A percentile compares a stretch with the other conserved stretches of the same genome.
These are phyloP conservation scores for Mallotus japonicus DNA, from an alignment of 441 rosid genomes.

Conservation along the genomic window DNA sequence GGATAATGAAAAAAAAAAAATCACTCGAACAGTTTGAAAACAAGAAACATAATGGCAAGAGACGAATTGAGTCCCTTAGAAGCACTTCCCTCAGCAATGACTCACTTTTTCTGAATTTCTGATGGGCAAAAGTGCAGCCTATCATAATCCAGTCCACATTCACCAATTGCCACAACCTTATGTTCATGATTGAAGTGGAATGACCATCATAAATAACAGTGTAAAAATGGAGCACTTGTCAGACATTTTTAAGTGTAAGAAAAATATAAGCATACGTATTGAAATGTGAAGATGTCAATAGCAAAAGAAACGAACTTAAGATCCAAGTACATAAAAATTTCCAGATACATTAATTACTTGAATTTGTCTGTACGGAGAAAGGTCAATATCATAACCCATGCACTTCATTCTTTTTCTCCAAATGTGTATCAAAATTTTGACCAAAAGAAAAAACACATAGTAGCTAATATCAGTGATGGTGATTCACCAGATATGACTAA, in stretches of 20 bases:
- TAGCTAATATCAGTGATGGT: background rate
- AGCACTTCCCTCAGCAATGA: constrained; percentile 24
- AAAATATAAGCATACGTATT: background rate
- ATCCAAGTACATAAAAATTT: background rate
- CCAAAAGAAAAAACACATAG: background rate
- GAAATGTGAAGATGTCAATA: background rate
- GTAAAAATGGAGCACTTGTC: background rate
- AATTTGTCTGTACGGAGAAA: constrained; percentile 3
- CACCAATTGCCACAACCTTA: constrained; percentile 93
- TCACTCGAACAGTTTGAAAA: background rate
- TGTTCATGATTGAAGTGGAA: constrained; percentile 18
- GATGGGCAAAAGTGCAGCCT: constrained; percentile 86
- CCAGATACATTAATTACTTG: background rate
- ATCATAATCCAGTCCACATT: constrained; percentile 93
- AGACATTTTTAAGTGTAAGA: background rate
- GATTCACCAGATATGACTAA: background rate
- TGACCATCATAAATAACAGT: background rate
- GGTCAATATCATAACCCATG: background rate
- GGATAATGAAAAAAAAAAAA: background rate
- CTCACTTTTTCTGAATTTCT: constrained; percentile 81
- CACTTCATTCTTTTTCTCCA: background rate
- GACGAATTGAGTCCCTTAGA: background rate
- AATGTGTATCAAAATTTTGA: background rate
- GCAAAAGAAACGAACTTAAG: background rate
- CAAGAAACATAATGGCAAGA: constrained; percentile 7